phyloP scores from a whole-genome alignment of 1,284 basidiomycete species.

The Ceratobasidium sp. region DNA sequence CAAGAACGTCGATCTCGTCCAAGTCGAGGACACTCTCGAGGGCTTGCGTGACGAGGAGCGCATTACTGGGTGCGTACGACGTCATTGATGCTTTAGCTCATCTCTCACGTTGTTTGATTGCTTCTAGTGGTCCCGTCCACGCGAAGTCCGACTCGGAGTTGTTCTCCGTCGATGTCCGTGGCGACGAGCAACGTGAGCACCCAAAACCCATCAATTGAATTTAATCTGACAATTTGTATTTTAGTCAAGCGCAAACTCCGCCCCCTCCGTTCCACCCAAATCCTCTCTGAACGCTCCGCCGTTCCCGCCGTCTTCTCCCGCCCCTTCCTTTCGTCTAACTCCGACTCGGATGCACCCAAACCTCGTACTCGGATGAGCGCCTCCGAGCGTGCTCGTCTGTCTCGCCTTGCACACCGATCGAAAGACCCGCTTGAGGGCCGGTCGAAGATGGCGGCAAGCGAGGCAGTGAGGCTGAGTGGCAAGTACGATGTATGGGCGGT shows the following conservation, averaged over 20 bases:
- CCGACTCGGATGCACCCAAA: constrained; percentile 50
- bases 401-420: constrained; percentile 76
- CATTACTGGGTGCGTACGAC: constrained; percentile 70
- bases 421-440: constrained; percentile 71
- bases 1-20: constrained; percentile 86
- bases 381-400: constrained; percentile 78
- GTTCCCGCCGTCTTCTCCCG: constrained; percentile 81
- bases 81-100: constrained; percentile 1
- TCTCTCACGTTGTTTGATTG: constrained; percentile 41
- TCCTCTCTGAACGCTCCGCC: constrained; percentile 84
- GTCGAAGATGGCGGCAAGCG: constrained; percentile 55
- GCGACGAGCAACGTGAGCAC: constrained; percentile 76
- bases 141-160: constrained; percentile 75
- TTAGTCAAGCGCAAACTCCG: constrained; percentile 52
- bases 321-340: constrained; percentile 30
- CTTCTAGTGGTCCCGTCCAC: constrained; percentile 65
- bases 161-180: constrained; percentile 81
- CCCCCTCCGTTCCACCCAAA: constrained; percentile 79
- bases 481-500: constrained; percentile 77
- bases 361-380: constrained; percentile 58
- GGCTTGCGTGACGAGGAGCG: constrained; percentile 79
- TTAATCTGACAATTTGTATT: neutral
- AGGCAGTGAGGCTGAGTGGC: constrained; percentile 76
- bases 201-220: neutral
- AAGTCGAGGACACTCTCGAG: constrained; percentile 80